phyloP scores from a whole-genome alignment of 2,329 filamentous ascomycete species.

The Sporothrix luriei region DNA sequence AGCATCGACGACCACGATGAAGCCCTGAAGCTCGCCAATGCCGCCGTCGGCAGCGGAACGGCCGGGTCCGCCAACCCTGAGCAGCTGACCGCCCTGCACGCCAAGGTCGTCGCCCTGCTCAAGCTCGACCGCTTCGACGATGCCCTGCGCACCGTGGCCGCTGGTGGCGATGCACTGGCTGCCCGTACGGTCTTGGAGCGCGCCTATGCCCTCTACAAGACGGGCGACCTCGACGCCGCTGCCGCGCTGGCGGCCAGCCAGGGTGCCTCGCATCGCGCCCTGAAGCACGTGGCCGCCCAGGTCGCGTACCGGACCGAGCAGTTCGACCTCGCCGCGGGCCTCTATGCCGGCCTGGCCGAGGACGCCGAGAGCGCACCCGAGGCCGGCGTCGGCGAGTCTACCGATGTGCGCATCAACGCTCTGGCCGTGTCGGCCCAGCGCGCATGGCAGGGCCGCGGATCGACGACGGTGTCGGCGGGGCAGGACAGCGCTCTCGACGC shows the following conservation, averaged over 20 bases:
- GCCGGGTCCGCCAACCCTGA: constrained; percentile 45
- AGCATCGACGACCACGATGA: constrained; percentile 73
- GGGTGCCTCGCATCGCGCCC: constrained; percentile 37
- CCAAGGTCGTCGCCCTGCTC: constrained; percentile 72
- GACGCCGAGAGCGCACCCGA: constrained; percentile 45
- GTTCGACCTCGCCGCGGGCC: constrained; percentile 65
- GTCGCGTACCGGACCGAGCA: constrained; percentile 74
- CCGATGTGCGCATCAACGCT: constrained; percentile 76
- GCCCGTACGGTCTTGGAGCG: constrained; percentile 67
- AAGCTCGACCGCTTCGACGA: constrained; percentile 83
- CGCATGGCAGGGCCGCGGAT: constrained; percentile 64
- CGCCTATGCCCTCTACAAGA: constrained; percentile 83
- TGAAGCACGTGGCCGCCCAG: constrained; percentile 63
- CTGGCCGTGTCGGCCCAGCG: constrained; percentile 72
- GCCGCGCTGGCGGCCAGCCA: constrained; percentile 43
- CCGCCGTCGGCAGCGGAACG: constrained; percentile 64
- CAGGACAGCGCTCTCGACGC: constrained; percentile 57
- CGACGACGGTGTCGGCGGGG: constrained; percentile 54
- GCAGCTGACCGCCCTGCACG: constrained; percentile 61
- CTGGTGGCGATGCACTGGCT: constrained; percentile 63
- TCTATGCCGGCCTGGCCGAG: constrained; percentile 63
- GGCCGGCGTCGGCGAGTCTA: constrained; percentile 62
- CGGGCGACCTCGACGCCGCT: constrained; percentile 68
- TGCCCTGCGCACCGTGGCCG: constrained; percentile 68
- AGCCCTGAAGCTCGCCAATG: constrained; percentile 65